Evolutionary conservation across 78 protist genomes (phyloP).

Genomic region (slime mould (Dictyostelium discoideum)): DNA sequence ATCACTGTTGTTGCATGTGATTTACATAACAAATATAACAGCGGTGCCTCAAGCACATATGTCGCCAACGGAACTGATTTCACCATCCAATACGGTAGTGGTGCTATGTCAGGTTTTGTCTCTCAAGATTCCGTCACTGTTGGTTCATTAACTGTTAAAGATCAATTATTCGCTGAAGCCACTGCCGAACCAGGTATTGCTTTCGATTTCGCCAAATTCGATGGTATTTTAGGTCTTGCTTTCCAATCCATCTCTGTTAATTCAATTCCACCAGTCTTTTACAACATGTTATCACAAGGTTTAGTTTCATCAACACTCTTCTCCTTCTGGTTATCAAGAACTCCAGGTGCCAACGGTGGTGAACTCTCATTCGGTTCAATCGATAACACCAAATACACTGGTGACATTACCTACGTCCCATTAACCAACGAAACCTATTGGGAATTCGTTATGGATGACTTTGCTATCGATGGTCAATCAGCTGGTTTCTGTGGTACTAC

Average conservation of each 20-base stretch:
- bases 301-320: slow-evolving; percentile 82
- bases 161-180: slow-evolving; percentile 95
- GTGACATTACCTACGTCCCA: slow-evolving; percentile 88
- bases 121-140: slow-evolving; percentile 87
- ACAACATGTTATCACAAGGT: slow-evolving; percentile 87
- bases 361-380: slow-evolving; percentile 95
- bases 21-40: slow-evolving; percentile 91
- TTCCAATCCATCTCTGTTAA: slow-evolving; percentile 93
- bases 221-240: slow-evolving; percentile 97
- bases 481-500: slow-evolving; percentile 63
- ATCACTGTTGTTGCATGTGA: slow-evolving; percentile 82
- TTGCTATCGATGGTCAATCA: slow-evolving; percentile 52
- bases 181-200: slow-evolving; percentile 94
- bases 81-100: slow-evolving; percentile 96
- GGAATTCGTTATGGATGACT: slow-evolving; percentile 84
- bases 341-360: slow-evolving; percentile 86
- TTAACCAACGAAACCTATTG: slow-evolving; percentile 90
- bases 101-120: slow-evolving; percentile 93
- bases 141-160: slow-evolving; percentile 84
- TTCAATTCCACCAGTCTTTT: slow-evolving; percentile 90
- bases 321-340: slow-evolving; percentile 92
- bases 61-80: slow-evolving; percentile 89
- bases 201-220: slow-evolving; percentile 93
- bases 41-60: slow-evolving; percentile 87
- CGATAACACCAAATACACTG: slow-evolving; percentile 85